Conservation (phyloP, 2,329 filamentous ascomycete species). For the Aspergillus puulaauensis region DNA sequence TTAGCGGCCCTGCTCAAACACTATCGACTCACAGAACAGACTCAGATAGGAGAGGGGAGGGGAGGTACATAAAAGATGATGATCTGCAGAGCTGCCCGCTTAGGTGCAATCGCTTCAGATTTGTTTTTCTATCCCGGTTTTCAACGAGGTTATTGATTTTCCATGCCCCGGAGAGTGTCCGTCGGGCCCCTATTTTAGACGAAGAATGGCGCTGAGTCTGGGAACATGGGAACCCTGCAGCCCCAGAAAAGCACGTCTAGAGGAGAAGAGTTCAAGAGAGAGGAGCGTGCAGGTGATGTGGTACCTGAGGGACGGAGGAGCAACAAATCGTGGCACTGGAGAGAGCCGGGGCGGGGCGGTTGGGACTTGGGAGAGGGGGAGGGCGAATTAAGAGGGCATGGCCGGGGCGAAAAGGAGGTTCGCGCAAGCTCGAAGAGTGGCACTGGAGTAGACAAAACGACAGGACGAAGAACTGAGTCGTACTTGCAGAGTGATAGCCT, state of each 20-base stretch:
- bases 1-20: constrained; percentile 3
- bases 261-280: not conserved
- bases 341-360: constrained; percentile 17
- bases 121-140: not conserved
- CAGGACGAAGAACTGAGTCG: not conserved
- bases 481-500: not conserved
- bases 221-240: not conserved
- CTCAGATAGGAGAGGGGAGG: constrained; percentile 6
- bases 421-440: not conserved
- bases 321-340: not conserved
- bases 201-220: too few species aligned
- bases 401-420: constrained; percentile 16
- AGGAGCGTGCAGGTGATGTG: constrained; percentile 1
- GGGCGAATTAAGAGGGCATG: constrained; percentile 9
- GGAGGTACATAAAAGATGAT: constrained; percentile 19
- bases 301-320: constrained; percentile 7
- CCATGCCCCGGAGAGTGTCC: not conserved
- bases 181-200: not conserved
- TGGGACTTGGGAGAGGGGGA: constrained; percentile 8
- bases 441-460: not conserved
- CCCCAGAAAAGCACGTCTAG: constrained; percentile 1
- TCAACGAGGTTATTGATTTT: not conserved
- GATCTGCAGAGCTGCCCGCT: constrained; percentile 19
- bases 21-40: not conserved
- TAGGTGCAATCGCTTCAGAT: not conserved